Percentiles rank a stretch among this genome's conserved stretches.
Evolutionary conservation across 1,284 basidiomycete species (phyloP).

Genomic region (Tilletia walkeri): DNA sequence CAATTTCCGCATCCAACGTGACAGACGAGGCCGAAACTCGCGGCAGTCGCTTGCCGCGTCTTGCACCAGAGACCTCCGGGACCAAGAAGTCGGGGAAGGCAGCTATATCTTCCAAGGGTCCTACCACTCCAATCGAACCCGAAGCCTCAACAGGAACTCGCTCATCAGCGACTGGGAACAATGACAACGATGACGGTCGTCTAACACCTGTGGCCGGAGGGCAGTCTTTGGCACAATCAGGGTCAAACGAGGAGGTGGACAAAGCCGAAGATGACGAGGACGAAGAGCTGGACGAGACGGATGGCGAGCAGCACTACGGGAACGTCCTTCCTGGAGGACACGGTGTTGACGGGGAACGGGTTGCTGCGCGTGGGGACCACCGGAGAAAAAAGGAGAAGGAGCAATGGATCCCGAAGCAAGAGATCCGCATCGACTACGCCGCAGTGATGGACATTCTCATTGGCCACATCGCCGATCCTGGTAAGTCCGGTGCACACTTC

Average conservation of each 20-base stretch:
- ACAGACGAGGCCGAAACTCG: neutral
- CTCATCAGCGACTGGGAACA: neutral
- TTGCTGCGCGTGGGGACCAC: neutral
- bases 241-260: slow-evolving; percentile 24
- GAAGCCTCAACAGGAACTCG: neutral
- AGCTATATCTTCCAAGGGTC: too few relatives aligned
- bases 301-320: slow-evolving; percentile 57
- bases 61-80: too few relatives aligned
- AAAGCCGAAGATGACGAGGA: slow-evolving; percentile 57
- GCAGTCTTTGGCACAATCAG: slow-evolving; percentile 22
- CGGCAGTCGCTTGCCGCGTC: neutral
- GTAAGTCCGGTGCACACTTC: slow-evolving; percentile 60
- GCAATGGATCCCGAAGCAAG: slow-evolving; percentile 84
- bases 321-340: slow-evolving; percentile 55
- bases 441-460: slow-evolving; percentile 92
- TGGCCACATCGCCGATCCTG: slow-evolving; percentile 79
- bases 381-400: slow-evolving; percentile 12
- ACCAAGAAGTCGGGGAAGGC: too few relatives aligned
- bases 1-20: neutral
- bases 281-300: slow-evolving; percentile 27
- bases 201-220: slow-evolving; percentile 16
- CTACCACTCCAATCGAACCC: too few relatives aligned
- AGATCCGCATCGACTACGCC: slow-evolving; percentile 83
- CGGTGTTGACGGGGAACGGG: neutral
- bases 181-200: slow-evolving; percentile 18